Evolutionary conservation across 192 early-diverging fungal species (phyloP).

Genomic region (Paraglomus brasilianum): DNA sequence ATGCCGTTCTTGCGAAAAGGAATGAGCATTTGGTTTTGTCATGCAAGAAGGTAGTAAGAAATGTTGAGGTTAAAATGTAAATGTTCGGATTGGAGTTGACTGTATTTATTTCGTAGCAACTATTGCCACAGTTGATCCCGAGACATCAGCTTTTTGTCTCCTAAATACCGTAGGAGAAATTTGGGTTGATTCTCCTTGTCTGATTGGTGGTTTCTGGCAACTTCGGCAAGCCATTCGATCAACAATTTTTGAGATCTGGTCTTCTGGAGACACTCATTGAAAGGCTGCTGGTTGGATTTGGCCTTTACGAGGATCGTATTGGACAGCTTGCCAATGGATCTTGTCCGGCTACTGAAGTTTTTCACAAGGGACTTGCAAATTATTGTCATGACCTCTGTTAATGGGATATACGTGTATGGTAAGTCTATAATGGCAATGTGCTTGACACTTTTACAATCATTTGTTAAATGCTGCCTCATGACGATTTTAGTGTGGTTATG

Average conservation of each 20-base stretch:
- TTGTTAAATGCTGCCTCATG: conserved; percentile 19
- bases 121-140: conserved; percentile 78
- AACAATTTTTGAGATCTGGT: conserved; percentile 75
- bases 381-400: conserved; percentile 33
- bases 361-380: conserved; percentile 41
- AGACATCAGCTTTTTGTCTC: conserved; percentile 71
- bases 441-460: conserved; percentile 20
- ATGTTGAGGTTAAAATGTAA: neutral
- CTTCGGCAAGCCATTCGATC: conserved; percentile 62
- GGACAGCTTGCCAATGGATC: conserved; percentile 45
- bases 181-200: conserved; percentile 75
- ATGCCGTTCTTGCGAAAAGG: conserved; percentile 30
- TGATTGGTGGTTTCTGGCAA: conserved; percentile 77
- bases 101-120: conserved; percentile 44
- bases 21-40: conserved; percentile 56
- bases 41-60: conserved; percentile 53
- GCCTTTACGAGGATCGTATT: conserved; percentile 75
- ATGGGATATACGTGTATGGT: conserved; percentile 42
- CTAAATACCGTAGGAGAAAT: conserved; percentile 79
- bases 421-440: conserved; percentile 24
- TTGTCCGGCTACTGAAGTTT: conserved; percentile 33
- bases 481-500: conserved; percentile 43
- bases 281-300: conserved; percentile 73
- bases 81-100: neutral
- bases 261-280: conserved; percentile 68